Base-by-base conservation (phyloP, 2,329 filamentous ascomycete species). In the Phialophora expanda region DNA sequence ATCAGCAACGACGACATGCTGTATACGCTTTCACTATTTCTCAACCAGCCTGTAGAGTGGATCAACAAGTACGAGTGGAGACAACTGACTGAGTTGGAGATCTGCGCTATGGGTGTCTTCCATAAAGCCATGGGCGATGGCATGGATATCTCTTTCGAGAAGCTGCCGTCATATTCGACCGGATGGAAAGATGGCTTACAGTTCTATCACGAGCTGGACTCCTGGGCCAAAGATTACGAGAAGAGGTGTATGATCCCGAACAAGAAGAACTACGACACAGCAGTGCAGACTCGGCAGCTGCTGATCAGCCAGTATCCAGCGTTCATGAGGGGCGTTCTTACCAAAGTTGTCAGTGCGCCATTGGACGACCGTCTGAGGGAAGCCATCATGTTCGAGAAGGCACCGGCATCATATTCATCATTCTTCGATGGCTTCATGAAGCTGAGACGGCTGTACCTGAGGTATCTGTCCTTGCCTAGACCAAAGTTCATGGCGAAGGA, bases 51-150 rank as follows among this genome's bases (percentile, higher is more conserved):
- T 0, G 76, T 85, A 32, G 80, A 83, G 14, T 92, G 89, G 81
- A 83, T 90, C 34, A 75, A 82, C 4, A 78, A 78, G 5, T 90
- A 87, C 72, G 91, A 94, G 74, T 94, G 90, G 90, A 85, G 91
- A 1, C 46, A 78, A 4, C 75, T 91, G 24, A 89, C 84, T 17
- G 85, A 89, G 0, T 81, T 93, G 76, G 91, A 93, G 76, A 75
- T 69, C 2, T 89, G 86, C 68, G 88, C 87, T 1, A 75, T 87
- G 46, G 86, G 83, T 22, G 85, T 84, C 1, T 85, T 89, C 71
- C 90, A 88, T 87, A 89, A 88, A 74, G 78, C 80, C 61, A 79
- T 91, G 46, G 89, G 88, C n/a, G 85, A 90, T 62, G 84, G 85
- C 69, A 90, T 91, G 88, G 82, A 81, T 0, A 90, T 91, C 61